Base-by-base conservation (phyloP, 768 basidiomycete species). In the Auricularia heimuer region DNA sequence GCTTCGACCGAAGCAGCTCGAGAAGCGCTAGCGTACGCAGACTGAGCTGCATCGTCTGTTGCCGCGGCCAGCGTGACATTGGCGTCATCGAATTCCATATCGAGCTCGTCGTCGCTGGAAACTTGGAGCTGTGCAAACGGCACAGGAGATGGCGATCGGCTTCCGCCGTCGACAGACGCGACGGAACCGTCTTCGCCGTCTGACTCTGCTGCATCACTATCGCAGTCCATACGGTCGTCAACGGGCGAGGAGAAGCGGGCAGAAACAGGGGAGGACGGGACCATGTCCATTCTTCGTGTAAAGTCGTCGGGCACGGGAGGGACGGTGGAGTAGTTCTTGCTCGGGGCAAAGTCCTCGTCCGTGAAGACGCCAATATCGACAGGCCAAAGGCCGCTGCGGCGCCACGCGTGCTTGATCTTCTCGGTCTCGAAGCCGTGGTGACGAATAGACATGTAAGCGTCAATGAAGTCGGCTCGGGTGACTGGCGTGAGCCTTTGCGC, bases 401-500 rank as follows among this genome's bases (percentile, higher is more conserved):
- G 16, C 51, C 51, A 54, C 6, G 51, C 51, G 4, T 18, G 4
- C n/a, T 34, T 16, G 39, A 65, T 61, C n/a, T 4, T 33, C 44
- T 12, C 44, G 12, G n/a, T 4, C 10, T 24, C 62, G 37, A 61
- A 42, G 4, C 7, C n/a, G 34, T 65, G 54, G 3, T 18, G 16
- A 4, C 60, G 12, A 8, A 65, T 58, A 18, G n/a, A 16, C 10
- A 65, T 16, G 60, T 65, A 65, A 11, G 56, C 64, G 4, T 29
- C 12, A 61, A 65, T 54, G 21, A 61, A 34, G 3, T 29, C 35
- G 36, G n/a, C 11, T 3, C 29, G 21, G 3, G 11, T 10, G 35
- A 65, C 39, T 24, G 34, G 3, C 7, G 6, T 12, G 14, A 33
- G 37, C 37, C 61, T 66, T 3, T 67, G 63, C 14, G 71, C 36